Percentiles rank a stretch among this genome's conserved stretches.
Evolutionary conservation across 495 filamentous ascomycete genomes (phyloP).

Genomic region (Neurospora sp.): DNA sequence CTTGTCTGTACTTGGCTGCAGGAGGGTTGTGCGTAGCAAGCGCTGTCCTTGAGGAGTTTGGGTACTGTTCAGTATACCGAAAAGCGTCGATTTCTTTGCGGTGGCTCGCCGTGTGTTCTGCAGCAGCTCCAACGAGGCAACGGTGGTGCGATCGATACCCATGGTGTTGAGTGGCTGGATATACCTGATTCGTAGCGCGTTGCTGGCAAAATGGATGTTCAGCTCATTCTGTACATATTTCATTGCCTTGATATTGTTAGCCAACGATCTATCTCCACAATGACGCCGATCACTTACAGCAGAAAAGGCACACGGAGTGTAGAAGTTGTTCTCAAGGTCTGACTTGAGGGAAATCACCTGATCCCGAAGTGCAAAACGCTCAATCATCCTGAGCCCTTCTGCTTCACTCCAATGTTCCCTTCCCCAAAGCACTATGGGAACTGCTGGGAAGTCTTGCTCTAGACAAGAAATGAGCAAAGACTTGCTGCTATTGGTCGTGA

Average conservation of each 20-base stretch:
- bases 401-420: slow-evolving; percentile 86
- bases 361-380: slow-evolving; percentile 63
- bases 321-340: slow-evolving; percentile 74
- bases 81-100: slow-evolving; percentile 65
- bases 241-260: slow-evolving; percentile 45
- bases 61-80: slow-evolving; percentile 75
- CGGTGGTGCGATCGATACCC: slow-evolving; percentile 85
- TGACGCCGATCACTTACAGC: slow-evolving; percentile 49
- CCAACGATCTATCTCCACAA: slow-evolving; percentile 1
- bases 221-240: slow-evolving; percentile 67
- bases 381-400: slow-evolving; percentile 66
- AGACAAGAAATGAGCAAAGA: slow-evolving; percentile 54
- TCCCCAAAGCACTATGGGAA: slow-evolving; percentile 54
- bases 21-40: slow-evolving; percentile 66
- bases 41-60: slow-evolving; percentile 81
- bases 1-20: slow-evolving; percentile 78
- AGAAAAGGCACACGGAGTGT: slow-evolving; percentile 78
- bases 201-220: slow-evolving; percentile 53
- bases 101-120: slow-evolving; percentile 63
- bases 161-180: slow-evolving; percentile 85
- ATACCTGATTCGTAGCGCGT: slow-evolving; percentile 78
- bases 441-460: slow-evolving; percentile 53
- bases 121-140: slow-evolving; percentile 76
- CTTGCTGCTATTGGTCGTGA: slow-evolving; percentile 56
- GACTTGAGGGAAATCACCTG: slow-evolving; percentile 72